phyloP scores from a whole-genome alignment of 441 rosid genomes.

The Corymbia calophylla region DNA sequence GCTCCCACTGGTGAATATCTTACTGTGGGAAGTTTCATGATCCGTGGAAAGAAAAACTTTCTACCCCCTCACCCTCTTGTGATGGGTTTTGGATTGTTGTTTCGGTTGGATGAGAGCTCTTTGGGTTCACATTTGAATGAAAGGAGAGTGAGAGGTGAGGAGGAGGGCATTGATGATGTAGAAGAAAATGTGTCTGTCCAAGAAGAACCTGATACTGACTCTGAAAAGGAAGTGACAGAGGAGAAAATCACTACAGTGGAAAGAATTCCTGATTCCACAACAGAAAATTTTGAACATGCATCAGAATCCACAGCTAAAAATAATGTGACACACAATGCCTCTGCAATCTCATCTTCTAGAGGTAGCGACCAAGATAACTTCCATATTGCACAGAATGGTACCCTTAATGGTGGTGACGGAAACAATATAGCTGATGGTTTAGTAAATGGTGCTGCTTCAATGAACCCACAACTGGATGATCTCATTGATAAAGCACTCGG shows the following conservation, averaged over 20 bases:
- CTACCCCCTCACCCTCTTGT: conserved; percentile 98
- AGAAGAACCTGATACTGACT: conserved; percentile 53
- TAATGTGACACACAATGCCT: not conserved
- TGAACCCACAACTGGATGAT: conserved; percentile 72
- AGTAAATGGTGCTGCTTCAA: conserved; percentile 33
- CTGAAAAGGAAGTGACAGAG: conserved; percentile 37
- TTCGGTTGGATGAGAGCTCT: conserved; percentile 98
- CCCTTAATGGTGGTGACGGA: conserved; percentile 13
- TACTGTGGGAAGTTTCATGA: conserved; percentile 98
- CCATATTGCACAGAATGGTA: conserved; percentile 15
- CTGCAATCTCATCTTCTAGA: conserved; percentile 3
- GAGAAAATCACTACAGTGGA: conserved; percentile 9
- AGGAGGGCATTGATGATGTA: conserved; percentile 60
- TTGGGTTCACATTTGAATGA: conserved; percentile 96
- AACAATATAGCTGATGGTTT: conserved; percentile 18
- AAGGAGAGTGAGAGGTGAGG: conserved; percentile 95
- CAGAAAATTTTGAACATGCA: not conserved
- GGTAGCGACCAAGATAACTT: conserved; percentile 18
- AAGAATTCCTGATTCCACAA: not conserved
- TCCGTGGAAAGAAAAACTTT: conserved; percentile 94
- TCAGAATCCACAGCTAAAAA: not conserved
- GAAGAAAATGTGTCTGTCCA: conserved; percentile 37
- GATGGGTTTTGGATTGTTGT: conserved; percentile 94
- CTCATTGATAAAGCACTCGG: conserved; percentile 94
- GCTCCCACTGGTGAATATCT: conserved; percentile 99